These are phyloP conservation scores for Sequoiadendron giganteum DNA, from an alignment of 75 land plant genomes.

Conservation along the genomic window DNA sequence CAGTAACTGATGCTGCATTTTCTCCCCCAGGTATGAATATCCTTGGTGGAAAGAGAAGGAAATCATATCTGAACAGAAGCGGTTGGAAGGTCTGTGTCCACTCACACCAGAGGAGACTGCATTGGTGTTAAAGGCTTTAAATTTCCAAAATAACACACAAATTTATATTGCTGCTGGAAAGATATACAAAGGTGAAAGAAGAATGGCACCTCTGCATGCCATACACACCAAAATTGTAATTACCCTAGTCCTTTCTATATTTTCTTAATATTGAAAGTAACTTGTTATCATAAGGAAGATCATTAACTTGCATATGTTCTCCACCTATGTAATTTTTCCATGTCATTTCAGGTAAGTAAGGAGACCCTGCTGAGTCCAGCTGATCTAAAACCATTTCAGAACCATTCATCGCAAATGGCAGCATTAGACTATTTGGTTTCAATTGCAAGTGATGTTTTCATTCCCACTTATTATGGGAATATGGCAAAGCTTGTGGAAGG, in stretches of 20 bases:
- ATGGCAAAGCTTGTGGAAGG: constrained; percentile 98
- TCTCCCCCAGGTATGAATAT: constrained; percentile 70
- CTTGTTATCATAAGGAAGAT: neutral
- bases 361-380: constrained; percentile 64
- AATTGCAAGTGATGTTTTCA: constrained; percentile 76
- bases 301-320: neutral
- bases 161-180: constrained; percentile 90
- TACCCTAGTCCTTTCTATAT: constrained; percentile 9
- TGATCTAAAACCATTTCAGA: constrained; percentile 61
- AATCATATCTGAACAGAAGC: constrained; percentile 63
- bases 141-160: constrained; percentile 54
- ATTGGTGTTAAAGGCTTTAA: constrained; percentile 67
- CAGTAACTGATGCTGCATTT: neutral
- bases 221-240: constrained; percentile 71
- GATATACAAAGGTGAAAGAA: constrained; percentile 65
- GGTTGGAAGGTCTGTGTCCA: constrained; percentile 84
- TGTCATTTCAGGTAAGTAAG: constrained; percentile 63
- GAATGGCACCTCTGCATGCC: constrained; percentile 51
- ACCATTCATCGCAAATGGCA: constrained; percentile 91
- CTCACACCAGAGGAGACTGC: constrained; percentile 88
- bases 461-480: constrained; percentile 93
- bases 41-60: constrained; percentile 96
- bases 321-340: neutral
- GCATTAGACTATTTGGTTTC: constrained; percentile 89
- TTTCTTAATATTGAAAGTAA: neutral